Conservation (phyloP, 2,329 filamentous ascomycete genomes). For the Venturia asperata region DNA sequence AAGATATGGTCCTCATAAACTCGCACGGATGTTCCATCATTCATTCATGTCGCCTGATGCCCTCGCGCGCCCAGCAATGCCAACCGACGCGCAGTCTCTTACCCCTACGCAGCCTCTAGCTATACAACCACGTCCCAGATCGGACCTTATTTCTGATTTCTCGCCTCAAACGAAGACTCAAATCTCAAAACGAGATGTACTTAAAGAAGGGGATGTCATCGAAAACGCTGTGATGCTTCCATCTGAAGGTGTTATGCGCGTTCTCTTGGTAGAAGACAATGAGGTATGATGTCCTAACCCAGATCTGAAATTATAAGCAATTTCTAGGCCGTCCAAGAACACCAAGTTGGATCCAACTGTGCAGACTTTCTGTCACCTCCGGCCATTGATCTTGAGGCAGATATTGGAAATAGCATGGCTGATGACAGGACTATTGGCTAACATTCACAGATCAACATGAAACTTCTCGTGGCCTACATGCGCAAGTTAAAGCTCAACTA, state of each 20-base stretch:
- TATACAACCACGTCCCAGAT: background rate
- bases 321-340: no score
- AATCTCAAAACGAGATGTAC: background rate
- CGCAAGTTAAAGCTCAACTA: slow-evolving; percentile 29
- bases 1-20: slow-evolving; percentile 12
- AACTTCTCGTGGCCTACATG: slow-evolving; percentile 31
- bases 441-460: slow-evolving; percentile 29
- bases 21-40: background rate
- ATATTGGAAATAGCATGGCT: background rate
- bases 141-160: background rate
- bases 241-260: slow-evolving; percentile 5
- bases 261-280: slow-evolving; percentile 31
- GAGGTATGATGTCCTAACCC: slow-evolving; percentile 22
- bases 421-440: background rate
- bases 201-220: background rate
- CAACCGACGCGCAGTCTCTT: background rate
- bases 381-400: background rate
- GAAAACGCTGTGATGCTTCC: slow-evolving; percentile 1
- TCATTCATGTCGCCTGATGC: background rate
- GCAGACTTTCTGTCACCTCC: background rate
- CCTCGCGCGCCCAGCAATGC: no score
- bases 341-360: background rate
- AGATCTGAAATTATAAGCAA: slow-evolving; percentile 24
- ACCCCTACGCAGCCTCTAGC: background rate
- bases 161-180: background rate